Conservation (phyloP, 1,284 basidiomycete species). For the Schizophyllum commune region DNA sequence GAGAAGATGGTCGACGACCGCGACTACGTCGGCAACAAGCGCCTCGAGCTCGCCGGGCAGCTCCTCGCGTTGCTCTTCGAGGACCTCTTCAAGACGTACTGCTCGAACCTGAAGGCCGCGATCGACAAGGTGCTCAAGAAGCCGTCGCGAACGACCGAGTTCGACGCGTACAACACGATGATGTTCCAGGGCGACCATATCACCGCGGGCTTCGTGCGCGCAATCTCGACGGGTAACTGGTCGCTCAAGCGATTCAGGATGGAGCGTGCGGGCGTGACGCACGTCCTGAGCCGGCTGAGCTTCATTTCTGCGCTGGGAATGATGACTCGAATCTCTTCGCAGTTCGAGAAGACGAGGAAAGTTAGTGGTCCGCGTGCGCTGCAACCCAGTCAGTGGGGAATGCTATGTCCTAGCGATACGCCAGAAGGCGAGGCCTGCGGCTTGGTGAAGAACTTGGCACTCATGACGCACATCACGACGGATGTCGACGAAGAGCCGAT, state of each 20-base stretch:
- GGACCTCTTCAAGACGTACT: constrained; percentile 99
- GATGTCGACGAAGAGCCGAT: constrained; percentile 97
- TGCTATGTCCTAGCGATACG: constrained; percentile 97
- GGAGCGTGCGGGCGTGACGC: constrained; percentile 98
- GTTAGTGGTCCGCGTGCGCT: constrained; percentile 96
- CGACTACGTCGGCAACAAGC: constrained; percentile 99
- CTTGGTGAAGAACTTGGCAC: constrained; percentile 95
- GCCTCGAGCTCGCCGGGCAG: constrained; percentile 97
- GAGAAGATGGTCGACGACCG: constrained; percentile 97
- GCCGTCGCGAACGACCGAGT: constrained; percentile 90
- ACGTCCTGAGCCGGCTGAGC: constrained; percentile 90
- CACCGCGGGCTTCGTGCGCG: constrained; percentile 93
- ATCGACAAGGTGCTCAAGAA: constrained; percentile 99
- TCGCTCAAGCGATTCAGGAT: constrained; percentile 99
- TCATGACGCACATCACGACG: constrained; percentile 99
- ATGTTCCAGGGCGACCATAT: constrained; percentile 92
- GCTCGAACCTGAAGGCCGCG: constrained; percentile 89
- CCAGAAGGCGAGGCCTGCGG: constrained; percentile 99
- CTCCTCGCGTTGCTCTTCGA: constrained; percentile 94
- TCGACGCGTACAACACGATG: constrained; percentile 94
- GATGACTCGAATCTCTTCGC: constrained; percentile 99
- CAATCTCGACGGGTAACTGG: constrained; percentile 99
- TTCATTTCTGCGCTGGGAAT: constrained; percentile 99
- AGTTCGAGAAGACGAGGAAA: constrained; percentile 99
- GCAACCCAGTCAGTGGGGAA: constrained; percentile 99